Percentiles rank a stretch among this genome's conserved stretches.
phyloP scores from a whole-genome alignment of 805 yeast species.

The Metschnikowia dekortorum region DNA sequence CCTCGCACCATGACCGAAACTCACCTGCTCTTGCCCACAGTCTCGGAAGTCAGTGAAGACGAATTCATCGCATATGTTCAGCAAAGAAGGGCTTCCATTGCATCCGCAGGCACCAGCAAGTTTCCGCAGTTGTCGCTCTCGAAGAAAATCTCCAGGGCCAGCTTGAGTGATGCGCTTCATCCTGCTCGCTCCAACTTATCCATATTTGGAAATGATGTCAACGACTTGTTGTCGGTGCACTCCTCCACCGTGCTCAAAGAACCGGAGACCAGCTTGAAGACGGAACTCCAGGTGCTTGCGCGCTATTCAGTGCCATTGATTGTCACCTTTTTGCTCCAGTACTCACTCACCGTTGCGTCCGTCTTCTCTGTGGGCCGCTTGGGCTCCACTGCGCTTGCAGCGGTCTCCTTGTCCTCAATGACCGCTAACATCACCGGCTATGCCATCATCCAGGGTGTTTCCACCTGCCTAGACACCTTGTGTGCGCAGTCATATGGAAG shows the following conservation, averaged over 20 bases:
- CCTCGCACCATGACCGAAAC: not conserved
- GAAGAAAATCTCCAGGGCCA: conserved; percentile 15
- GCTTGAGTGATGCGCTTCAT: conserved; percentile 13
- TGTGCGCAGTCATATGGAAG: conserved; percentile 79
- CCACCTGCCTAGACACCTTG: conserved; percentile 74
- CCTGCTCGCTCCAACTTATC: conserved; percentile 11
- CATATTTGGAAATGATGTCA: conserved; percentile 1
- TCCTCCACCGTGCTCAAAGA: conserved; percentile 23
- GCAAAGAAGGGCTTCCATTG: conserved; percentile 36
- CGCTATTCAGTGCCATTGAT: conserved; percentile 53
- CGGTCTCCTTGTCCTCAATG: conserved; percentile 71
- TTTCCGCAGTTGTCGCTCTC: conserved; percentile 15
- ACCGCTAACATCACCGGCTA: conserved; percentile 74
- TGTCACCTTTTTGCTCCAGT: conserved; percentile 64
- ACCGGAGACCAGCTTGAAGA: conserved; percentile 37
- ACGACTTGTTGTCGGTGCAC: conserved; percentile 24
- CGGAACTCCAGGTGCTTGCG: conserved; percentile 38
- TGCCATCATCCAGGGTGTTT: conserved; percentile 70
- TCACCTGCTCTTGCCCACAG: conserved; percentile 8
- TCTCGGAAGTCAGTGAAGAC: conserved; percentile 25
- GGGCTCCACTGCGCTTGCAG: conserved; percentile 69
- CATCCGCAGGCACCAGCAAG: conserved; percentile 23
- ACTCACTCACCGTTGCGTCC: conserved; percentile 70
- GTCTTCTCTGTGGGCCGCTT: conserved; percentile 74
- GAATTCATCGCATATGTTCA: conserved; percentile 38